Percentiles rank a stretch among this genome's conserved stretches.
Conservation (phyloP, 1,284 basidiomycete species). For the Agroathelia rolfsii region DNA sequence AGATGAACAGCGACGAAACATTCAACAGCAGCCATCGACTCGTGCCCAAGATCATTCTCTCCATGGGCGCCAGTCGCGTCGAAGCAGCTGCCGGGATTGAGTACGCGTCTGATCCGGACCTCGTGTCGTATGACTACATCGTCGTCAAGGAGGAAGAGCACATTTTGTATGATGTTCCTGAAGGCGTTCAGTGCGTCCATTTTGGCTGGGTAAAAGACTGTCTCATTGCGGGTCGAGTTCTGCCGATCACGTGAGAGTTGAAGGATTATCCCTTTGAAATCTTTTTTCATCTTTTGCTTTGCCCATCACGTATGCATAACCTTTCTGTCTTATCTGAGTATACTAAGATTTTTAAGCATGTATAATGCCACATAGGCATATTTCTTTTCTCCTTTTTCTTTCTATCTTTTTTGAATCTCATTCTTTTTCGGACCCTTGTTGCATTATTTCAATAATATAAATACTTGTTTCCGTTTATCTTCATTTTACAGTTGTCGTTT, state of each 20-base stretch:
- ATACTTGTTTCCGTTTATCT: too few relatives aligned
- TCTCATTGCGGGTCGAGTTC: conserved; percentile 47
- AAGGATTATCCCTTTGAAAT: too few relatives aligned
- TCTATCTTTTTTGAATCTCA: conserved; percentile 1
- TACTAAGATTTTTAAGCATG: too few relatives aligned
- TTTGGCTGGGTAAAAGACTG: conserved; percentile 79
- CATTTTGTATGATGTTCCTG: conserved; percentile 20
- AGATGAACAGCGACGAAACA: neutral
- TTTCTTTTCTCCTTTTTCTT: neutral
- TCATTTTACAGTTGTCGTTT: too few relatives aligned
- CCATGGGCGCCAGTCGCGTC: conserved; percentile 65
- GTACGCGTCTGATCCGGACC: conserved; percentile 19
- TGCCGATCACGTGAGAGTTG: conserved; percentile 19
- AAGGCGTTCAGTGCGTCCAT: conserved; percentile 29
- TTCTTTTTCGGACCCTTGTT: too few relatives aligned
- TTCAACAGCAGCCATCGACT: conserved; percentile 17
- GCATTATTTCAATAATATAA: too few relatives aligned
- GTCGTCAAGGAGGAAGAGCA: conserved; percentile 52
- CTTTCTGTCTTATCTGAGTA: neutral
- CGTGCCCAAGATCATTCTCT: conserved; percentile 52
- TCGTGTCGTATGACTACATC: conserved; percentile 50
- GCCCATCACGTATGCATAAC: neutral
- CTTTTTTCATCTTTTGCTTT: conserved; percentile 1
- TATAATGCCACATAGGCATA: too few relatives aligned
- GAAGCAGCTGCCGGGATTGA: conserved; percentile 38